Evolutionary conservation across 495 filamentous ascomycete genomes (phyloP).

Genomic region (Penicillium flavigenum): DNA sequence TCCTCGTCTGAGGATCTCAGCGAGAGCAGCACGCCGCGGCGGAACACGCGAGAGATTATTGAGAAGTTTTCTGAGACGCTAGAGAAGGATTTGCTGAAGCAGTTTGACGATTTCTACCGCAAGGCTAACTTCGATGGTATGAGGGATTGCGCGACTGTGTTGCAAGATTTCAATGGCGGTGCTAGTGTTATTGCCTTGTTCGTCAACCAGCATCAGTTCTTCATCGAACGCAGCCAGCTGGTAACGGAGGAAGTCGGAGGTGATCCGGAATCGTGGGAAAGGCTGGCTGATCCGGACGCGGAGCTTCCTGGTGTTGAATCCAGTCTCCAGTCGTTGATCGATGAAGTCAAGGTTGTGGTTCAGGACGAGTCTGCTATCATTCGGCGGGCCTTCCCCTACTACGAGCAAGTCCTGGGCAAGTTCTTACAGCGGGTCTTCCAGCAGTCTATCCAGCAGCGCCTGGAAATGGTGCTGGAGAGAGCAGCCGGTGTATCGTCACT

Average conservation of each 20-base stretch:
- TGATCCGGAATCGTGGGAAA: slow-evolving; percentile 84
- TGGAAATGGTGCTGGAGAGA: slow-evolving; percentile 96
- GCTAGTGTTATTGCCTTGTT: slow-evolving; percentile 91
- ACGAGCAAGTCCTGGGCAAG: slow-evolving; percentile 86
- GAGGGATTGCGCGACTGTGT: slow-evolving; percentile 88
- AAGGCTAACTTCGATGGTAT: slow-evolving; percentile 94
- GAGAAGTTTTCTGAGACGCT: slow-evolving; percentile 96
- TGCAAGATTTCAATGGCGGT: slow-evolving; percentile 94
- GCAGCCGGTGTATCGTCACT: slow-evolving; percentile 86
- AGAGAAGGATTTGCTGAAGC: slow-evolving; percentile 91
- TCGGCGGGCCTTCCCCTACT: slow-evolving; percentile 90
- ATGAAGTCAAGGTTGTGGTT: slow-evolving; percentile 93
- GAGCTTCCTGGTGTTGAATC: slow-evolving; percentile 89
- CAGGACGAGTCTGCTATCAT: slow-evolving; percentile 97
- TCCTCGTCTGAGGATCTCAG: slow-evolving; percentile 41
- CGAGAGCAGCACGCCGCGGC: slow-evolving; percentile 38
- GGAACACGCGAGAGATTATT: slow-evolving; percentile 83
- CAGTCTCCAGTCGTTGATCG: slow-evolving; percentile 84
- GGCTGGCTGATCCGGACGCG: slow-evolving; percentile 88
- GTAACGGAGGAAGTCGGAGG: slow-evolving; percentile 86
- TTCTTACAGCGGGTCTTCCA: slow-evolving; percentile 97
- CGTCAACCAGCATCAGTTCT: slow-evolving; percentile 99
- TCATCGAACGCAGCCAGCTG: slow-evolving; percentile 88
- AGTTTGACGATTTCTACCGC: slow-evolving; percentile 95
- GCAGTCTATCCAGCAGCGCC: slow-evolving; percentile 91